Evolutionary conservation across 2,329 filamentous ascomycete genomes (phyloP).

Genomic region (Colletotrichum sp.): DNA sequence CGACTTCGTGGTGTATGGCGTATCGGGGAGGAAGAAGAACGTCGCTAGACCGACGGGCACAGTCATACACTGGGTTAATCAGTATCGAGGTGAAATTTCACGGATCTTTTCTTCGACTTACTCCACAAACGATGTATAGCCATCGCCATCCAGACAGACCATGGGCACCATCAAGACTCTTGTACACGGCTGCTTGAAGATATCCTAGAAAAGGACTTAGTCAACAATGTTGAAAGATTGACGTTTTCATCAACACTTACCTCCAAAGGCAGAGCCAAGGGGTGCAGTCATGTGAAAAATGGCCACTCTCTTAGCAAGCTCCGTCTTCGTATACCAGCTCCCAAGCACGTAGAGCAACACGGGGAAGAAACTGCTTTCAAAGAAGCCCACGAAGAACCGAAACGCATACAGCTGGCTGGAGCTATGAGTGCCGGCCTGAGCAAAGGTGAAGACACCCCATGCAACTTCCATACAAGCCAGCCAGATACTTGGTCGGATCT

Average conservation of each 20-base stretch:
- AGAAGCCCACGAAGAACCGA: conserved; percentile 48
- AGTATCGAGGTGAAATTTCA: background rate
- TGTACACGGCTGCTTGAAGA: conserved; percentile 59
- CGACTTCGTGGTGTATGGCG: conserved; percentile 7
- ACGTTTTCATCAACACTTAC: background rate
- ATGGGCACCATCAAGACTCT: conserved; percentile 50
- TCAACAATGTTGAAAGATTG: background rate
- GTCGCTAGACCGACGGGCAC: conserved; percentile 23
- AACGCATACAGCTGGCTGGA: conserved; percentile 44
- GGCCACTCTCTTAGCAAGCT: conserved; percentile 54
- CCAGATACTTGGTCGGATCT: conserved; percentile 31
- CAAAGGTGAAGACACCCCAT: conserved; percentile 23
- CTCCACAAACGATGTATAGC: conserved; percentile 44
- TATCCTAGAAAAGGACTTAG: conserved; percentile 41
- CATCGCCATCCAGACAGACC: conserved; percentile 46
- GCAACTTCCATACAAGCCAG: conserved; percentile 28
- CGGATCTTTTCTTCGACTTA: background rate
- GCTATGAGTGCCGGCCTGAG: background rate
- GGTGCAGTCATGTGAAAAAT: conserved; percentile 55
- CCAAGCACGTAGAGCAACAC: conserved; percentile 39
- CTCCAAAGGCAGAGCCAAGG: conserved; percentile 57
- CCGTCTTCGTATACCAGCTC: conserved; percentile 42
- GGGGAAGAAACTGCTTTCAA: conserved; percentile 36
- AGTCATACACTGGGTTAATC: conserved; percentile 6
- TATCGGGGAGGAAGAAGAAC: conserved; percentile 6